Evolutionary conservation across 2,329 filamentous ascomycete genomes (phyloP), one percentile per base, ranked within the genome.

Genomic region (Beauveria sp.): DNA sequence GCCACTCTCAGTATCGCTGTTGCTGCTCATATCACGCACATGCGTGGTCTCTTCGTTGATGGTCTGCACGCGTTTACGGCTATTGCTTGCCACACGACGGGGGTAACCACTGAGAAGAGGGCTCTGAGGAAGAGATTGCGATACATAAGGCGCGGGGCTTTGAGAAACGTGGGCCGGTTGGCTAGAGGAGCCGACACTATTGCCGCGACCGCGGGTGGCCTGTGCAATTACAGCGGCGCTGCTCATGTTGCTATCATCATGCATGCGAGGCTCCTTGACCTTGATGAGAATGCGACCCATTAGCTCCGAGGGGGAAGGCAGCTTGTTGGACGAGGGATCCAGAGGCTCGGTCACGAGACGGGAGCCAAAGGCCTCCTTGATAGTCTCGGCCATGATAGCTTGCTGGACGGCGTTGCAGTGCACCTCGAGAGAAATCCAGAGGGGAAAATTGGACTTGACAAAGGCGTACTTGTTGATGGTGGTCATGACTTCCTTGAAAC

Each of bases 391-490:
- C 95, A 99, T 98, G 50, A 85, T 83, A 22, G 85, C 80, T 73
- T 99, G 95, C 72, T 98, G 95, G 14, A 86, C 79, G 2, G 87
- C 78, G 67, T 85, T 90, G 81, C 95, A 98, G 72, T 98, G 95
- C 4, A 98, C 93, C 73, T 99, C 95, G 16, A 99, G 87, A 1
- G 95, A 98, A 65, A 99, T 87, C 78, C 95, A 96, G 18, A 99
- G 80, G 0, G 95, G 95, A 67, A 93, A 97, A 24, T 84, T 84
- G n/a, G 90, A 92, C 62, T 88, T 88, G 66, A 87, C 82, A 70
- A 99, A 99, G 2, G 95, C 95, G 72, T 97, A 97, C 72, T 93
- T 93, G 74, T 93, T 91, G 73, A 99, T 95, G 56, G 93, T 92
- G 28, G 88, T 89, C 76, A 99, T 91, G 65, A 93, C 93, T 73